Evolutionary conservation across 2,329 filamentous ascomycete species (phyloP).

Genomic region (Scytalidium lignicola): DNA sequence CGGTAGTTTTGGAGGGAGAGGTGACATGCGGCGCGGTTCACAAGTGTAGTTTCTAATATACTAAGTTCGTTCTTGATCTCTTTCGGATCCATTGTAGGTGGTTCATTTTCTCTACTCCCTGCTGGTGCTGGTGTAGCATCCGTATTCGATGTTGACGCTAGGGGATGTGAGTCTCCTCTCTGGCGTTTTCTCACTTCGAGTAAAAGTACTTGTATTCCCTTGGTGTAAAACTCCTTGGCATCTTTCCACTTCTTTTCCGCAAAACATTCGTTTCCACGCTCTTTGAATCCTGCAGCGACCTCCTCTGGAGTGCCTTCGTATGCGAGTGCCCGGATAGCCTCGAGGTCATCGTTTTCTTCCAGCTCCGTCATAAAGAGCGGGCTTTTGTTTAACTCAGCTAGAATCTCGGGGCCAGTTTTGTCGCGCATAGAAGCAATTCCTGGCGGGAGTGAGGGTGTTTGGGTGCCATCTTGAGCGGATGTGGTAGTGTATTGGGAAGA

Average conservation of each 20-base stretch:
- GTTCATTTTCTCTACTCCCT: constrained; percentile 32
- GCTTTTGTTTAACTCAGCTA: constrained; percentile 60
- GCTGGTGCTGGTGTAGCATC: constrained; percentile 17
- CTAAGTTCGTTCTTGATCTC: constrained; percentile 45
- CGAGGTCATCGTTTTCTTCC: constrained; percentile 77
- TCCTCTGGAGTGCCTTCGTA: constrained; percentile 90
- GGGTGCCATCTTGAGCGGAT: constrained; percentile 15
- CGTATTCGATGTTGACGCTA: background rate
- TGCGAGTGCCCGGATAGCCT: constrained; percentile 82
- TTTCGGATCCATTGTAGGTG: constrained; percentile 37
- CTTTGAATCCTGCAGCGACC: constrained; percentile 78
- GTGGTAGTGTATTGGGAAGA: constrained; percentile 2
- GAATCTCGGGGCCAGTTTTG: constrained; percentile 53
- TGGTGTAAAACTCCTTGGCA: constrained; percentile 86
- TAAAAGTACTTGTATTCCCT: constrained; percentile 70
- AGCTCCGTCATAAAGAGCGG: constrained; percentile 97
- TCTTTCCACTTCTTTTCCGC: constrained; percentile 68
- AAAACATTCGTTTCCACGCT: constrained; percentile 89
- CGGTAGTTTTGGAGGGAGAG: constrained; percentile 86
- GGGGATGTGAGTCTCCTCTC: constrained; percentile 15
- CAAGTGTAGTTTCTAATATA: constrained; percentile 70
- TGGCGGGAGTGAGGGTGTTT: constrained; percentile 42
- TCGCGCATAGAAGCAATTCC: constrained; percentile 51
- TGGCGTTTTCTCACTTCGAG: constrained; percentile 55
- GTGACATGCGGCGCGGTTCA: constrained; percentile 87